Evolutionary conservation across 305 asterid genomes (phyloP), one percentile per base, ranked within the genome.

Genomic region (Coffea humblotiana): DNA sequence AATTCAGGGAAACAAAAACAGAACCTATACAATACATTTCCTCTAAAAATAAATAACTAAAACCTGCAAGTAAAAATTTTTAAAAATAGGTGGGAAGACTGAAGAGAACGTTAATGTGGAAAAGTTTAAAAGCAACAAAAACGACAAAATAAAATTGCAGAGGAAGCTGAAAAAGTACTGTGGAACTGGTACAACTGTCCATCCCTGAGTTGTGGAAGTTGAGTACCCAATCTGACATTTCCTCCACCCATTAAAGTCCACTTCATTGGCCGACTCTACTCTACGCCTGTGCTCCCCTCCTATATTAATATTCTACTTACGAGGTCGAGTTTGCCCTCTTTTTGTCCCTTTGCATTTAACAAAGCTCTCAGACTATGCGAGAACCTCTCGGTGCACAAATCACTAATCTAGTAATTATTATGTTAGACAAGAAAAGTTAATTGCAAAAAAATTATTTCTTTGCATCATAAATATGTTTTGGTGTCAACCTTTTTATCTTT

Each of bases 231-330:
- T 69, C 81, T 75, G 74, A 18, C 78, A 25, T 72, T 76, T 77
- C 74, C 80, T 81, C 79, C 43, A 27, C 64, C 82, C 84, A 80
- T 77, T 79, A 87, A 88, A 87, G 88, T 71, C 89, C 89, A 52
- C 90, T 85, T 86, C 73, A 64, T 65, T 80, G 61, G 64, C 70
- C 74, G 25, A 2, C 66, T 18, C 2, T 65, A 14, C 72, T 25
- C 2, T 10, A 49, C 3, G 1, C 54, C 3, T 32, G 2, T 32
- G 32, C 32, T 32, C 32, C 32, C 32, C 32, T 10, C 0, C 9
- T 61, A n/a, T 35, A 23, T 32, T 61, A 8, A 25, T 13, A 23
- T 11, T 13, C 51, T 51, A 45, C 21, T 32, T n/a, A 16, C n/a
- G 25, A 27, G 56, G 71, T n/a, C 68, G 61, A 6, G 19, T 58